These are phyloP conservation scores for Acacia crassicarpa DNA, from an alignment of 306 rosid species.

Conservation along the genomic window DNA sequence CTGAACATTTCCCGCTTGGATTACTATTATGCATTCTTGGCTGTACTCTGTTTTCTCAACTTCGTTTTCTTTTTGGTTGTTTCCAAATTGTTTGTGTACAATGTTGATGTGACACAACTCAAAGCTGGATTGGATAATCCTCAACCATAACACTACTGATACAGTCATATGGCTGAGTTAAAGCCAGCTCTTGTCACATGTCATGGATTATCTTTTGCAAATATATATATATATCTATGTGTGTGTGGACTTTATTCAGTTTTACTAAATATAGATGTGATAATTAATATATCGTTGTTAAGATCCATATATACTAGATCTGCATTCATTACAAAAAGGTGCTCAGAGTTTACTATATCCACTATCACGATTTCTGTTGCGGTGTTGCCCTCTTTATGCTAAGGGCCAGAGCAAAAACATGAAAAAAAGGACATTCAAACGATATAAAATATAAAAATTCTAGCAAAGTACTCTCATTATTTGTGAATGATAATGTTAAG, in stretches of 20 bases:
- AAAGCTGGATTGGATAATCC: conserved; percentile 30
- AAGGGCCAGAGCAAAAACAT: not conserved
- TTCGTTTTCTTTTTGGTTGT: conserved; percentile 58
- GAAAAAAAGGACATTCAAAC: not conserved
- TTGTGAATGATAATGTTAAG: not conserved
- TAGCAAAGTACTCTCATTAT: not conserved
- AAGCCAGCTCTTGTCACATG: not conserved
- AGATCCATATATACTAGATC: not conserved
- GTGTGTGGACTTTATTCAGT: not conserved
- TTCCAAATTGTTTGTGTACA: conserved; percentile 60
- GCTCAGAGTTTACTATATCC: too few species aligned
- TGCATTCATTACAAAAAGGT: not conserved
- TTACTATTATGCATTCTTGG: conserved; percentile 63
- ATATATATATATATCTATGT: too few species aligned
- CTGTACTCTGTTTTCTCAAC: conserved; percentile 53
- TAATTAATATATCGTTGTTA: too few species aligned
- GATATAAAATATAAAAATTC: too few species aligned
- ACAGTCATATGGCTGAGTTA: not conserved
- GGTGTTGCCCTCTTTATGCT: not conserved
- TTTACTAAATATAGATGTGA: not conserved
- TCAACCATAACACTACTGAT: not conserved
- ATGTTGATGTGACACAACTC: conserved; percentile 38
- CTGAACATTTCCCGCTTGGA: conserved; percentile 64
- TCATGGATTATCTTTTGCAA: not conserved
- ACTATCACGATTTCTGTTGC: not conserved